Evolutionary conservation across 345 rosid species (phyloP).

Genomic region (Trapa bicornis): DNA sequence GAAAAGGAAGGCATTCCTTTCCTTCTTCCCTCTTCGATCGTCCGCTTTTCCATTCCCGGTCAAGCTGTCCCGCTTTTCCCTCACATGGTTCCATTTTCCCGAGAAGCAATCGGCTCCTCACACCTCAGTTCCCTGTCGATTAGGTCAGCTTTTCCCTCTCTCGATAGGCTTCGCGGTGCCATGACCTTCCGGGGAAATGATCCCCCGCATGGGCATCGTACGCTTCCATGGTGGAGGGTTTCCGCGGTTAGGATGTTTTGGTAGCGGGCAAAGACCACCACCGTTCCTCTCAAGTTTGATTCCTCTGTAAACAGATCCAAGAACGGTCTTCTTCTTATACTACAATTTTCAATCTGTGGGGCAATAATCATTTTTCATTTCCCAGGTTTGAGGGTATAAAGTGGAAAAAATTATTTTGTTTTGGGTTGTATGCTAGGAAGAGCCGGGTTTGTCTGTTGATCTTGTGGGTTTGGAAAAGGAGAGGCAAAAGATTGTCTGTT

Average conservation of each 20-base stretch:
- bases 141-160: not conserved
- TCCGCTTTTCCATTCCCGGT: not conserved
- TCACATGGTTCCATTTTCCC: not conserved
- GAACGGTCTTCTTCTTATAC: not conserved
- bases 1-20: not conserved
- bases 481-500: not conserved
- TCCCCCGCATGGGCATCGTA: not conserved
- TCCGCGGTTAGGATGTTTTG: not conserved
- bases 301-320: not conserved
- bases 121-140: not conserved
- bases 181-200: conserved; percentile 1
- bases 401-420: not conserved
- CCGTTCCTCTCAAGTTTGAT: not conserved
- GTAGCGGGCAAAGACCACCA: not conserved
- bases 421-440: not conserved
- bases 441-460: not conserved
- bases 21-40: not conserved
- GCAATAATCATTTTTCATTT: not conserved
- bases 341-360: not conserved
- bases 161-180: not conserved
- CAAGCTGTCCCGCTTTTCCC: not conserved
- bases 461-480: not conserved
- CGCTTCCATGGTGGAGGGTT: not conserved
- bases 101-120: not conserved
- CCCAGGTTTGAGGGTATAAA: not conserved